These are phyloP conservation scores for Cyclanthera cordifolia DNA, from an alignment of 306 rosid genomes.

Conservation along the genomic window DNA sequence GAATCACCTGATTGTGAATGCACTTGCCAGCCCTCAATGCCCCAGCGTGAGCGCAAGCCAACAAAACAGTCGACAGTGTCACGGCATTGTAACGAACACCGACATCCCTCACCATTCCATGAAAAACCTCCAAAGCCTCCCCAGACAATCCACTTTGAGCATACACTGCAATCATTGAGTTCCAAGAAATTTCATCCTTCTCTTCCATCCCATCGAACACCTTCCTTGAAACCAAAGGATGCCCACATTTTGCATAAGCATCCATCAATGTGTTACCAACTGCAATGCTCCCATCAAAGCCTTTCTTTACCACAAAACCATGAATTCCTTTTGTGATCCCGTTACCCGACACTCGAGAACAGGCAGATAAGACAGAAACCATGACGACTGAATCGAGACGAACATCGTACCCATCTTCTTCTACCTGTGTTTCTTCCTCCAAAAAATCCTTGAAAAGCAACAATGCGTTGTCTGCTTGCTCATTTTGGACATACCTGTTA, in stretches of 20 bases:
- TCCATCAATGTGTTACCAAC: constrained; percentile 80
- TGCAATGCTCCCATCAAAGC: constrained; percentile 39
- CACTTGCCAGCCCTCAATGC: constrained; percentile 64
- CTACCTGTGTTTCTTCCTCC: constrained; percentile 31
- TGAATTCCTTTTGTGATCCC: constrained; percentile 49
- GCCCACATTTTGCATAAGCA: constrained; percentile 75
- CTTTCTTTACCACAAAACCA: constrained; percentile 52
- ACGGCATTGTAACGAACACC: constrained; percentile 33
- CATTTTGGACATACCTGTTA: constrained; percentile 38
- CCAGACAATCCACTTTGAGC: constrained; percentile 60
- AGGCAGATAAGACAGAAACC: constrained; percentile 62
- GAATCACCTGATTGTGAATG: constrained; percentile 60
- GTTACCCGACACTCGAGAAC: constrained; percentile 41
- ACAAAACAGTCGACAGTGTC: constrained; percentile 53
- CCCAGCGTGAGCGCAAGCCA: constrained; percentile 68
- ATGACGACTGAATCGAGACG: constrained; percentile 43
- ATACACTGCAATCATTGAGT: constrained; percentile 63
- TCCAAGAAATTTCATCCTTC: constrained; percentile 73
- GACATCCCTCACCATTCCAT: constrained; percentile 34
- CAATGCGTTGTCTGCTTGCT: constrained; percentile 27
- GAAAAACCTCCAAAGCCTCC: constrained; percentile 53
- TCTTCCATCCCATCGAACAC: constrained; percentile 63
- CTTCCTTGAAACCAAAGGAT: constrained; percentile 38
- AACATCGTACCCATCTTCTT: constrained; percentile 19
- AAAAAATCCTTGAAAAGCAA: constrained; percentile 46